A percentile compares a stretch with the other conserved stretches of the same genome.
Conservation (phyloP, 345 rosid species). For the Cardamine chenopodiifolia region DNA sequence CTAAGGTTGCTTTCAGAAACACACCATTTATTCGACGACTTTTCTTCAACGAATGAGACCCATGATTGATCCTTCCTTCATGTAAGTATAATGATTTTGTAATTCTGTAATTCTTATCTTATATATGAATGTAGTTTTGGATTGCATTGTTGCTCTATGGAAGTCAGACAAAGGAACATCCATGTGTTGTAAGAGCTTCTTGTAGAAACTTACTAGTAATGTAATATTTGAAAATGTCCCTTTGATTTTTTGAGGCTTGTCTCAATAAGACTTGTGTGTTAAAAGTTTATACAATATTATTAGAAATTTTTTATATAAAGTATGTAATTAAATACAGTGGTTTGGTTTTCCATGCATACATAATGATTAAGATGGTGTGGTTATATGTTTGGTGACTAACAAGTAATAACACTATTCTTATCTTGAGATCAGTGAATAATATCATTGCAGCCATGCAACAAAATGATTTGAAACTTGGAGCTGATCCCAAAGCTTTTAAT, state of each 20-base stretch:
- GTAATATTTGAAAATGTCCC: conserved; percentile 12
- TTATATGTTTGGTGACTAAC: too few relatives aligned
- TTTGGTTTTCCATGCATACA: not conserved
- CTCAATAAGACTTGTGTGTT: conserved; percentile 4
- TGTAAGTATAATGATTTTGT: conserved; percentile 17
- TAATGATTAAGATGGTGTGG: not conserved
- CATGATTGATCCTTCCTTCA: not conserved
- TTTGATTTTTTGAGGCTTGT: conserved; percentile 15
- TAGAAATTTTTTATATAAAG: not conserved
- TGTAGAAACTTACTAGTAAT: conserved; percentile 21
- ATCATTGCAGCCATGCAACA: not conserved
- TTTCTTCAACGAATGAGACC: not conserved
- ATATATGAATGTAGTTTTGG: conserved; percentile 19
- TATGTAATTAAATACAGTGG: not conserved
- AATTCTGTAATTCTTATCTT: not conserved
- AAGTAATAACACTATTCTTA: too few relatives aligned
- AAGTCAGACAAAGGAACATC: not conserved
- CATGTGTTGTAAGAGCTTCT: conserved; percentile 7
- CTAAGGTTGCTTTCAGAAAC: not conserved
- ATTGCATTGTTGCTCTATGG: conserved; percentile 15
- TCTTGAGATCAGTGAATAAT: too few relatives aligned
- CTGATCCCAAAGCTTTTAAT: too few relatives aligned
- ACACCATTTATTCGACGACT: conserved; percentile 20
- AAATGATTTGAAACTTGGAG: not conserved
- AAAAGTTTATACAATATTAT: not conserved